Base-by-base conservation (phyloP, 805 yeast species). In the Maudiozyma serrabonitensis region DNA sequence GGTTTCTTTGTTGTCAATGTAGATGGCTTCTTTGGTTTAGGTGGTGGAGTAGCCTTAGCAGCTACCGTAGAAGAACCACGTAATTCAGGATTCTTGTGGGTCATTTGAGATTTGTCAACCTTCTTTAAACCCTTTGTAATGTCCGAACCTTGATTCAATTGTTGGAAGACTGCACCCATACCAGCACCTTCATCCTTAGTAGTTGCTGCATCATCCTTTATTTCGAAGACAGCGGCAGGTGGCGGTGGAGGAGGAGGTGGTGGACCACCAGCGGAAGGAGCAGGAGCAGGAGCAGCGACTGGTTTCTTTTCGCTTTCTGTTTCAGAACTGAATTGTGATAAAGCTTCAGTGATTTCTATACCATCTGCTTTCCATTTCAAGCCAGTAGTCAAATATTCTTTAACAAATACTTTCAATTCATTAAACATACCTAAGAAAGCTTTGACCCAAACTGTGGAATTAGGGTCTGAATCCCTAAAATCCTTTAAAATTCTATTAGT, bases 101-200 rank as follows among this genome's bases (percentile, higher is more conserved):
- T 88, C 89, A 87, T 87, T 69, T 89, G 87, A 8, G 95, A 83
- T 71, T 81, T 87, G 57, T 90, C 97, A 39, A 91, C 97, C 66
- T 91, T 91, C 65, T 84, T 88, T 56, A 93, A 78, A 13, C 89
- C 87, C 35, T 89, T 73, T 1, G 98, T 90, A 60, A 93, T 84
- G 43, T 69, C 71, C 56, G 82, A 86, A 52, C 99, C 99, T 70
- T 83, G 76, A 70, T 83, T 89, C 56, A 93, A 73, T 56, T 86
- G 95, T n/a, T 87, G 82, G 67, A 93, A 93, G 13, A 93, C 96
- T 1, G 98, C 98, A 56, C 74, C 75, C 72, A 91, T 79, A 41
- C 95, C 93, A 42, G 72, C 72, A 21, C 59, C 57, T 16, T 47
- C n/a, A 38, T 16, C 16, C 9, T 13, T 13, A 52, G 63, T 49